Evolutionary conservation across 2,329 filamentous ascomycete species (phyloP).

Genomic region (Aspergillus chevalieri): DNA sequence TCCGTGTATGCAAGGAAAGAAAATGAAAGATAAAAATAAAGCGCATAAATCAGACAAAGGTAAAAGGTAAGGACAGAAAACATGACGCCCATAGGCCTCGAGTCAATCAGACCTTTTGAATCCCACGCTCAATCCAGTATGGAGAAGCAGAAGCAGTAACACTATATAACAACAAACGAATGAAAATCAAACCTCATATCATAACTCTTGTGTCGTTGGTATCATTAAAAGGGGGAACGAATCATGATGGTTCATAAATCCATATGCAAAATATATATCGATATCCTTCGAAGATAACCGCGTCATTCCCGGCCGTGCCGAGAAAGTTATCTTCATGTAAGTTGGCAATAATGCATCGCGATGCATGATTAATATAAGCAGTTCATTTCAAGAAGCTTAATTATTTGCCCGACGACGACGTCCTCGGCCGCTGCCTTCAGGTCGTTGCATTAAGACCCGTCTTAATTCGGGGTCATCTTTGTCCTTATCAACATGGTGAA

Average conservation of each 20-base stretch:
- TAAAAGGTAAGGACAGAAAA: slow-evolving; percentile 1
- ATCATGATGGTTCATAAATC: neutral
- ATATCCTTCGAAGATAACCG: slow-evolving; percentile 2
- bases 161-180: neutral
- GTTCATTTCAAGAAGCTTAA: slow-evolving; percentile 8
- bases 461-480: slow-evolving; percentile 77
- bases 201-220: slow-evolving; percentile 10
- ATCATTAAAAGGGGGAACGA: slow-evolving; percentile 5
- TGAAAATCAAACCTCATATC: neutral
- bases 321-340: slow-evolving; percentile 4
- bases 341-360: no score
- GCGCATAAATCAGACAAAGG: neutral
- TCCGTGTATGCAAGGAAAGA: neutral
- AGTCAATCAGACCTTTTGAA: neutral
- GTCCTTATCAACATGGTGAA: slow-evolving; percentile 83
- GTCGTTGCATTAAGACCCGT: slow-evolving; percentile 77
- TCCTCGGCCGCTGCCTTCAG: slow-evolving; percentile 76
- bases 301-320: slow-evolving; percentile 4
- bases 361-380: neutral
- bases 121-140: slow-evolving; percentile 7
- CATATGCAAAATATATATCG: neutral
- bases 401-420: slow-evolving; percentile 57
- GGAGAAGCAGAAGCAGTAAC: slow-evolving; percentile 4
- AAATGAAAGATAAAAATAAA: neutral
- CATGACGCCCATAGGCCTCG: slow-evolving; percentile 3